Percentiles rank a stretch among this genome's conserved stretches.
These are phyloP conservation scores for Angomonas ambiguus DNA, from an alignment of 208 protist species.

Conservation along the genomic window DNA sequence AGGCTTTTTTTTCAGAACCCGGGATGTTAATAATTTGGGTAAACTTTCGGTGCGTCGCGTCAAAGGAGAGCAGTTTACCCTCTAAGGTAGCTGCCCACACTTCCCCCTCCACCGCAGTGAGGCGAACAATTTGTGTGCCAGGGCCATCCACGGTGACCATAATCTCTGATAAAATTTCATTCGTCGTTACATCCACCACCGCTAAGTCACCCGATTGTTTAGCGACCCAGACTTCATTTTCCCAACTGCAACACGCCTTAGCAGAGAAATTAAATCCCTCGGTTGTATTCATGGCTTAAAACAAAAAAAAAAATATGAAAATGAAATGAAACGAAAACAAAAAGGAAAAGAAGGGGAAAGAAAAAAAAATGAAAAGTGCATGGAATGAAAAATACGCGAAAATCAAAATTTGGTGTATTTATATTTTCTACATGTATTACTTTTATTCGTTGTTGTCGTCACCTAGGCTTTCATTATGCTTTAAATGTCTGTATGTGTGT, in stretches of 20 bases:
- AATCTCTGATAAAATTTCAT: slow-evolving; percentile 23
- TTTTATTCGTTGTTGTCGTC: too few species aligned
- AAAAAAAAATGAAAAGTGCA: not conserved
- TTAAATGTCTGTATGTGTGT: too few species aligned
- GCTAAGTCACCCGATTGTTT: slow-evolving; percentile 49
- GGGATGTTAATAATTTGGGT: slow-evolving; percentile 17
- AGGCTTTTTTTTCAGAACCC: slow-evolving; percentile 36
- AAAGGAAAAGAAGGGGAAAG: slow-evolving; percentile 5
- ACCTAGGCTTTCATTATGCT: too few species aligned
- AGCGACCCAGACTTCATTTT: slow-evolving; percentile 66
- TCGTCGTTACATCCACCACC: slow-evolving; percentile 30
- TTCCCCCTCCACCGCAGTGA: slow-evolving; percentile 38
- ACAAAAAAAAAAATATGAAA: not conserved
- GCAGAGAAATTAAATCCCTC: slow-evolving; percentile 22
- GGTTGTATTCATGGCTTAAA: slow-evolving; percentile 17
- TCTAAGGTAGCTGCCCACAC: slow-evolving; percentile 49
- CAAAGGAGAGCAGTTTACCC: slow-evolving; percentile 47
- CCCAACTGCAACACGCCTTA: slow-evolving; percentile 46
- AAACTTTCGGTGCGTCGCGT: slow-evolving; percentile 17
- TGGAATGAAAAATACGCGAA: not conserved
- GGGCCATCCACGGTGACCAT: slow-evolving; percentile 17
- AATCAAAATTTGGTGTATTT: too few species aligned
- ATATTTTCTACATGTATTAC: too few species aligned
- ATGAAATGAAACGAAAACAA: not conserved
- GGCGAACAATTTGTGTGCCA: slow-evolving; percentile 20